Evolutionary conservation across 495 filamentous ascomycete genomes (phyloP).

Genomic region (Paragyromitra xinjiangensis): DNA sequence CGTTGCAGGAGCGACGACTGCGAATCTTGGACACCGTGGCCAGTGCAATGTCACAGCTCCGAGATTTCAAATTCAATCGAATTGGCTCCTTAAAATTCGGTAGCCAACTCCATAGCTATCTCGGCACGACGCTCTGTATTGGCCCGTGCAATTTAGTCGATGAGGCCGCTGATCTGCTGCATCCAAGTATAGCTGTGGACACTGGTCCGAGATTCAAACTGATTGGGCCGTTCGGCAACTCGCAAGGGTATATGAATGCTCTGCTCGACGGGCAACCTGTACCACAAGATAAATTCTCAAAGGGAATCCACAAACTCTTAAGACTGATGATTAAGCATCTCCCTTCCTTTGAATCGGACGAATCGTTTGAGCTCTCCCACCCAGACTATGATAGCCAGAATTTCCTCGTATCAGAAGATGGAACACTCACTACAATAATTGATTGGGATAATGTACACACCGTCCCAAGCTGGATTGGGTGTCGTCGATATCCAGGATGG

Average conservation of each 20-base stretch:
- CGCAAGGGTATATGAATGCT: not conserved
- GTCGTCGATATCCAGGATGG: conserved; percentile 10
- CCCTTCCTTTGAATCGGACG: not conserved
- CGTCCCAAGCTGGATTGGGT: not conserved
- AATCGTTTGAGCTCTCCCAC: conserved; percentile 14
- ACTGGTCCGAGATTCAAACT: not conserved
- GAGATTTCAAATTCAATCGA: too few relatives aligned
- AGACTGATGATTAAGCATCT: conserved; percentile 6
- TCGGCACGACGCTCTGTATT: too few relatives aligned
- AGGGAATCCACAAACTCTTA: not conserved
- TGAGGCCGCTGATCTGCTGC: too few relatives aligned
- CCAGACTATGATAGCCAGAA: conserved; percentile 23
- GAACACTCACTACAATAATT: conserved; percentile 24
- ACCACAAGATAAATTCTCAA: too few relatives aligned
- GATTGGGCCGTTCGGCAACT: conserved; percentile 3
- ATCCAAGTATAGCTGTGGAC: not conserved
- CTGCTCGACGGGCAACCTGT: not conserved
- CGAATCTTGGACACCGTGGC: not conserved
- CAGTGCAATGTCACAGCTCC: not conserved
- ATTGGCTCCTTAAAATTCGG: too few relatives aligned
- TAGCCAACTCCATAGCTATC: too few relatives aligned
- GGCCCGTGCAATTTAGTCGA: too few relatives aligned
- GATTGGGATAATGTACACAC: conserved; percentile 34
- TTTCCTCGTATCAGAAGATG: conserved; percentile 23
- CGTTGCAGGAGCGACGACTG: not conserved